A percentile compares a stretch with the other conserved stretches of the same genome.
Evolutionary conservation across 2,329 filamentous ascomycete genomes (phyloP).

Genomic region (Cladophialophora exuberans): DNA sequence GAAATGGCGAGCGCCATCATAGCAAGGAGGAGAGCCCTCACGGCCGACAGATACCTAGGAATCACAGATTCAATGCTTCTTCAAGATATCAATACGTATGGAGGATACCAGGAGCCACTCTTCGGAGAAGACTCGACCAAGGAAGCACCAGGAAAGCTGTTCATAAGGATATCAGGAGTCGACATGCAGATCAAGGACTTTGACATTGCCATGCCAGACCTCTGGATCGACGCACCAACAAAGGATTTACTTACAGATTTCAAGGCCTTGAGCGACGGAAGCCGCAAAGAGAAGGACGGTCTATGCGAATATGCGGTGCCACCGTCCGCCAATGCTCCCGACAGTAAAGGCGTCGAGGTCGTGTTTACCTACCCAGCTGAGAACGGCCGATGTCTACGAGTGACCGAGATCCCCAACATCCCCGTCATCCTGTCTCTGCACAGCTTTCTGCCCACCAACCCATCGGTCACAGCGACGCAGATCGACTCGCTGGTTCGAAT

Average conservation of each 20-base stretch:
- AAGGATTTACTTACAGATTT: slow-evolving; percentile 32
- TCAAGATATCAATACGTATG: slow-evolving; percentile 63
- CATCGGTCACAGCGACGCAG: slow-evolving; percentile 36
- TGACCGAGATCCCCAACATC: slow-evolving; percentile 29
- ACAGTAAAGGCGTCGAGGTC: slow-evolving; percentile 29
- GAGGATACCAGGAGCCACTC: slow-evolving; percentile 55
- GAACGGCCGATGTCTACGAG: slow-evolving; percentile 26
- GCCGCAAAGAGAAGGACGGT: slow-evolving; percentile 22
- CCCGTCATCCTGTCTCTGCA: slow-evolving; percentile 47
- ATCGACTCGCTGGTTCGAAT: slow-evolving; percentile 28
- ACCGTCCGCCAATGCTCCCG: slow-evolving; percentile 22
- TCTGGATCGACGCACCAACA: slow-evolving; percentile 33
- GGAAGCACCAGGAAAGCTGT: slow-evolving; percentile 36
- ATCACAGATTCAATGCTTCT: slow-evolving; percentile 54
- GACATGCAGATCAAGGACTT: slow-evolving; percentile 29
- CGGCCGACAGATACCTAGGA: slow-evolving; percentile 49
- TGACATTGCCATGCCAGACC: slow-evolving; percentile 29
- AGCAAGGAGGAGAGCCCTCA: slow-evolving; percentile 53
- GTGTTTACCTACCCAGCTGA: slow-evolving; percentile 32
- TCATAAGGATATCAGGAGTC: slow-evolving; percentile 37
- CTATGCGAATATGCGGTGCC: slow-evolving; percentile 34
- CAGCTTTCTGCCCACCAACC: slow-evolving; percentile 42
- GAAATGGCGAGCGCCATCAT: slow-evolving; percentile 44
- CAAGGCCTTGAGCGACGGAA: slow-evolving; percentile 18
- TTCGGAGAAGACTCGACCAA: slow-evolving; percentile 46